phyloP scores from a whole-genome alignment of 768 basidiomycete genomes.

The Coprinopsis strossmayeri region DNA sequence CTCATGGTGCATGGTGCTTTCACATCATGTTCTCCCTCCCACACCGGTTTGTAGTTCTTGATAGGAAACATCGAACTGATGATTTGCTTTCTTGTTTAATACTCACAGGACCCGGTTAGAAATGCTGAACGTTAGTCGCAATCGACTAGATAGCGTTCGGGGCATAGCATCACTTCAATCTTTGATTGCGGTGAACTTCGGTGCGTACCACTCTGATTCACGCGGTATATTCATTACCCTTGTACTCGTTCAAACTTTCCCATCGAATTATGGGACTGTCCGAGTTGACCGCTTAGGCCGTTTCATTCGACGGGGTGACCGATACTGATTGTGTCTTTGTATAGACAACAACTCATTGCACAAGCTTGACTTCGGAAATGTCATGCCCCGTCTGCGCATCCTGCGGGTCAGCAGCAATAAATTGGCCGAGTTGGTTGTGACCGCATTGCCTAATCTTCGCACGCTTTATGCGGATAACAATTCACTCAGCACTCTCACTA shows the following conservation, averaged over 20 bases:
- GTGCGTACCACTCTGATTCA: too few species aligned
- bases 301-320: too few species aligned
- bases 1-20: conserved; percentile 11
- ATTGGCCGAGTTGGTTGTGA: conserved; percentile 57
- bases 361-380: conserved; percentile 43
- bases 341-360: conserved; percentile 70
- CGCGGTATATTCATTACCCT: too few species aligned
- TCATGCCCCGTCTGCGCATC: conserved; percentile 70
- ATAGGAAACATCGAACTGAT: conserved; percentile 1
- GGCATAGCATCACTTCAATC: conserved; percentile 58
- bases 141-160: conserved; percentile 50
- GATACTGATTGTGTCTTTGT: conserved; percentile 1
- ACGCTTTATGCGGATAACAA: conserved; percentile 95
- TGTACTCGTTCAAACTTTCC: too few species aligned
- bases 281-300: too few species aligned
- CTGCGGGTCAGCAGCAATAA: conserved; percentile 83
- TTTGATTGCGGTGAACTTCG: conserved; percentile 73
- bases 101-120: conserved; percentile 57
- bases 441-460: conserved; percentile 62
- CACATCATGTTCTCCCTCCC: conserved; percentile 12
- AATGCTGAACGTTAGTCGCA: conserved; percentile 76
- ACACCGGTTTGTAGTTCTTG: conserved; percentile 7
- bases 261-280: too few species aligned
- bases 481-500: conserved; percentile 40
- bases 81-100: conserved; percentile 5